Evolutionary conservation across 345 rosid species (phyloP), one percentile per base, ranked within the genome.

Genomic region (Litchi chinensis): DNA sequence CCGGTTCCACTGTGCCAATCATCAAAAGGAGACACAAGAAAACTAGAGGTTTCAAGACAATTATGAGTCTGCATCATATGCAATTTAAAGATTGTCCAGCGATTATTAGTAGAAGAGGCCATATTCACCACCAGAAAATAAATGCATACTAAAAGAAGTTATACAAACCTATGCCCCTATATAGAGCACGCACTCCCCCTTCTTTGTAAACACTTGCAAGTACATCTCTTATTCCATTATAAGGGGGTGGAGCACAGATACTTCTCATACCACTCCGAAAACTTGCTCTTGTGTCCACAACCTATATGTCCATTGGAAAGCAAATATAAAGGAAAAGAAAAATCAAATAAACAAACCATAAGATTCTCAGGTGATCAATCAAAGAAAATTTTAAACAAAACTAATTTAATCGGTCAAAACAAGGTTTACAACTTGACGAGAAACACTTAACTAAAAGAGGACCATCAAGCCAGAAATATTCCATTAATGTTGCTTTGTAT

Each of bases 161-260:
- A 68, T 63, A 76, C 87, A n/a, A 82, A 95, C 98, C 98, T 80
- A 95, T 83, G 77, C 99, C 99, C 54, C 98, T 87, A 83, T 95
- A 95, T 37, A 95, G 83, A 66, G 84, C 95, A 56, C 95, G 98
- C 22, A 86, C 75, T 75, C 98, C 95, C 72, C 93, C 99, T 89
- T 89, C 96, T 87, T 83, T 91, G 85, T 91, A 93, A 79, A 92
- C 93, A 75, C 83, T 85, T 68, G 86, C 63, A 73, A 95, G 91
- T 73, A 93, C 98, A 79, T 91, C 93, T 79, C 84, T 89, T 75
- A 95, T 86, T 63, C 98, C 96, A 64, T 80, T 79, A 85, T 93
- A 95, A 63, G 88, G 83, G 82, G 91, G 95, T 69, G 62, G 94
- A 44, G 89, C 81, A 70, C 76, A 82, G 8, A 86, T 63, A 52